These are phyloP conservation scores for Forsythia suspensa DNA, from an alignment of 257 asterid species.

Conservation along the genomic window DNA sequence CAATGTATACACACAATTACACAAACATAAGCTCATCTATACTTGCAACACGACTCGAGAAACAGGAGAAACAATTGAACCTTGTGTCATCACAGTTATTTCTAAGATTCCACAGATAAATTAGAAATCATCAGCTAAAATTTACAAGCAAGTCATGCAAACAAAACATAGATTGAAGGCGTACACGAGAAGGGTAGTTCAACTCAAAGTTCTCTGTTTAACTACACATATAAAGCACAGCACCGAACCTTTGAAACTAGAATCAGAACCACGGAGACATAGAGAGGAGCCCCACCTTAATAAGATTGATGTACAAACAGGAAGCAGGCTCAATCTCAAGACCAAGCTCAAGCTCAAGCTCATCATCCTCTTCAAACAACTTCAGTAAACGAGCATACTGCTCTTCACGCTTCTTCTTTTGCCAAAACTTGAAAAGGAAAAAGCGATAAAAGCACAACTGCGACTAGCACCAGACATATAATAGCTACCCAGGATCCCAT, in stretches of 20 bases:
- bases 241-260: background rate
- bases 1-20: background rate
- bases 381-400: conserved; percentile 85
- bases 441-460: conserved; percentile 46
- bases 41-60: background rate
- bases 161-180: background rate
- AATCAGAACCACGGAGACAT: conserved; percentile 14
- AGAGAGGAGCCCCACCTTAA: conserved; percentile 42
- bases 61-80: background rate
- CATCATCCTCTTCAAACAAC: conserved; percentile 92
- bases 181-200: background rate
- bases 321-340: conserved; percentile 58
- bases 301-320: conserved; percentile 19
- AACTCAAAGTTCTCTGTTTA: background rate
- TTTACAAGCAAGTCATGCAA: background rate
- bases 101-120: background rate
- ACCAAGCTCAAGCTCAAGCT: conserved; percentile 94
- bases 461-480: conserved; percentile 43
- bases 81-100: background rate
- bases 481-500: conserved; percentile 48
- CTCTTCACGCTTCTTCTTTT: conserved; percentile 84
- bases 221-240: conserved; percentile 1
- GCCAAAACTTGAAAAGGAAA: conserved; percentile 76
- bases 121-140: background rate
- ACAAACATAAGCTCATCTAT: background rate